Base-by-base conservation (phyloP, 2,329 filamentous ascomycete genomes). In the Ambrosiella xylebori region DNA sequence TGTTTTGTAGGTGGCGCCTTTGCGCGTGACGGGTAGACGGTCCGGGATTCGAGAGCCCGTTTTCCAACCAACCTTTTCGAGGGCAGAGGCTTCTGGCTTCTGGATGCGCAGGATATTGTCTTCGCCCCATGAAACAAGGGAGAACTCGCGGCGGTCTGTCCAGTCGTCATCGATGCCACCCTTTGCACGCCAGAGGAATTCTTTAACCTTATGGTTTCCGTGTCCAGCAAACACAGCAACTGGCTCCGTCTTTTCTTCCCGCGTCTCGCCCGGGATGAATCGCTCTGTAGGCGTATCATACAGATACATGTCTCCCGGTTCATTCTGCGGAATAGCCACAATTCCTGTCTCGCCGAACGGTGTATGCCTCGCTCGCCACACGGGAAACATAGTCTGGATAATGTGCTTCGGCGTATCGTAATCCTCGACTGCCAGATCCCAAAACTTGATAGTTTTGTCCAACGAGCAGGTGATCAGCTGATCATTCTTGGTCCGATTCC, bases 391-490 rank as follows among this genome's bases (percentile, higher is more conserved):
- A 1, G 90, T 93, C 53, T 78, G 76, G 57, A 96, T 90, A 50
- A 89, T 78, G 61, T 86, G 82, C 65, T 91, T 85, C 0, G 86
- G 84, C 15, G 76, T 72, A 11, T 41, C 13, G 13, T 55, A 57
- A 61, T 86, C 77, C 2, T 76, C 74, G 3, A 81, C 75, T 57
- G 65, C 68, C 64, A 89, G 88, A 67, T 95, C 86, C 90, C 90
- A 96, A 63, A 95, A 86, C 67, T 94, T 95, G 70, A 96, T 91
- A 45, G 85, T 94, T 67, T 85, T 88, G 67, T 96, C 90, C 54
- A 96, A 73, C 1, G 90, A 95, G 69, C 90, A 96, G 2, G 90
- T 96, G 5, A 88, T 81, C 55, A 96, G 74, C 40, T 81, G 83
- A 8, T 80, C 84, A 1, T 81, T 71, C 53, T 82, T 76, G 11